Conservation (phyloP, 176 grass and related monocot genomes). For the Musa itinerans region DNA sequence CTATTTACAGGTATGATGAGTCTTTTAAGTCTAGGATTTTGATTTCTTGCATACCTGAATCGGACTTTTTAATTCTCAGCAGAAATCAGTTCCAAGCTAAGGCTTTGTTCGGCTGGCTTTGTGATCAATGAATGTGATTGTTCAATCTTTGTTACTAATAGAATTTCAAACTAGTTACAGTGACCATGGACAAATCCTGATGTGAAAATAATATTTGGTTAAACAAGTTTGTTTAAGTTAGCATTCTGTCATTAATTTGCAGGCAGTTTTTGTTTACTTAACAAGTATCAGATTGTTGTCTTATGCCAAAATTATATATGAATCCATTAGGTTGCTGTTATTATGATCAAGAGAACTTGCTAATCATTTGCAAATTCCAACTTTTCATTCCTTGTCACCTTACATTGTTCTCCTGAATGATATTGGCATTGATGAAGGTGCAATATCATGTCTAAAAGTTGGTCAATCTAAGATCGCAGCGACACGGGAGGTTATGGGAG, state of each 20-base stretch:
- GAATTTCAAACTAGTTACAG: neutral
- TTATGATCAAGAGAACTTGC: neutral
- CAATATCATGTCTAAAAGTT: neutral
- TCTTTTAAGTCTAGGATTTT: neutral
- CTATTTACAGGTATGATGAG: slow-evolving; percentile 14
- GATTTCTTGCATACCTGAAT: neutral
- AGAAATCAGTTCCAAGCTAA: neutral
- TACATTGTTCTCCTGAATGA: neutral
- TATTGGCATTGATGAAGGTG: neutral
- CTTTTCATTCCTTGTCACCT: neutral
- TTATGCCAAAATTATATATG: neutral
- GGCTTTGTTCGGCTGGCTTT: neutral
- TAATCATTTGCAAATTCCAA: neutral
- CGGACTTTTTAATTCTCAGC: neutral
- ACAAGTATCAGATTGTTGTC: neutral
- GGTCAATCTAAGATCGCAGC: neutral
- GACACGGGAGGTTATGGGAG: neutral
- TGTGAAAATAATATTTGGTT: neutral
- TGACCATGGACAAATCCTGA: too few relatives aligned
- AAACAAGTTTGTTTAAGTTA: neutral
- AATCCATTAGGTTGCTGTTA: neutral
- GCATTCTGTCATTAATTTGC: neutral
- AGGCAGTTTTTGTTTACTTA: neutral
- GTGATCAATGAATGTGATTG: neutral
- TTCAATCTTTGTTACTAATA: neutral